phyloP scores from a whole-genome alignment of 2,329 filamentous ascomycete genomes.

The Trematosphaeria pertusa region DNA sequence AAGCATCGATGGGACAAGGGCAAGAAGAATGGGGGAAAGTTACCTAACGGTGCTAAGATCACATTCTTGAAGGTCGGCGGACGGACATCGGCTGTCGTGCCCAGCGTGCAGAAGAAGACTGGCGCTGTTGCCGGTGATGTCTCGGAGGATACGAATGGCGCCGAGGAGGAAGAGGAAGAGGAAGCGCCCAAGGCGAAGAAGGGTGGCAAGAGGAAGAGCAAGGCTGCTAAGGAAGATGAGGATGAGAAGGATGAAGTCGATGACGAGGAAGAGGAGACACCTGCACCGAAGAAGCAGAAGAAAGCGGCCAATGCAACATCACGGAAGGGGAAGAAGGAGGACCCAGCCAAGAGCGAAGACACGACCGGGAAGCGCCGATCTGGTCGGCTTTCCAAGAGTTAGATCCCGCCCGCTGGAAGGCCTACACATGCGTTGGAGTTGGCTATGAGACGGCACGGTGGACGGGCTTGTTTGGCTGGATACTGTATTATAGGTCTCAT shows the following conservation, averaged over 20 bases:
- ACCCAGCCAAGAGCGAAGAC: slow-evolving; percentile 22
- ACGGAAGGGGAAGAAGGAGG: slow-evolving; percentile 19
- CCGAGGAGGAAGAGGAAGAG: slow-evolving; percentile 28
- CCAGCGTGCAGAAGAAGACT: slow-evolving; percentile 84
- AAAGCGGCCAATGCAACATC: slow-evolving; percentile 17
- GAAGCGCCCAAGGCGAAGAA: slow-evolving; percentile 40
- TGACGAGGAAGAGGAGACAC: slow-evolving; percentile 17
- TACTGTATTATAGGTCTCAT: no score
- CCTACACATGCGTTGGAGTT: no score
- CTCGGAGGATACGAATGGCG: slow-evolving; percentile 40
- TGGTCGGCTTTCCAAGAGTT: slow-evolving; percentile 27
- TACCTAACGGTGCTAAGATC: slow-evolving; percentile 87
- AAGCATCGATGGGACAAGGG: slow-evolving; percentile 89
- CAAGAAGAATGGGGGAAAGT: slow-evolving; percentile 70
- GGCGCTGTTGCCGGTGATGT: slow-evolving; percentile 63
- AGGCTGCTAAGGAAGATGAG: slow-evolving; percentile 31
- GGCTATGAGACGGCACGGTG: no score
- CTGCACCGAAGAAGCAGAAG: no score
- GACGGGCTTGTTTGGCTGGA: no score
- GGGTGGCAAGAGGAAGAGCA: slow-evolving; percentile 44
- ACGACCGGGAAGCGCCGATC: slow-evolving; percentile 29
- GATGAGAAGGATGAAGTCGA: slow-evolving; percentile 19
- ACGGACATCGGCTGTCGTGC: slow-evolving; percentile 88
- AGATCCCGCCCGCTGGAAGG: no score
- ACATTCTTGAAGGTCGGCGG: slow-evolving; percentile 89